Base-by-base conservation (phyloP, 257 asterid genomes). In the Forsythia suspensa region DNA sequence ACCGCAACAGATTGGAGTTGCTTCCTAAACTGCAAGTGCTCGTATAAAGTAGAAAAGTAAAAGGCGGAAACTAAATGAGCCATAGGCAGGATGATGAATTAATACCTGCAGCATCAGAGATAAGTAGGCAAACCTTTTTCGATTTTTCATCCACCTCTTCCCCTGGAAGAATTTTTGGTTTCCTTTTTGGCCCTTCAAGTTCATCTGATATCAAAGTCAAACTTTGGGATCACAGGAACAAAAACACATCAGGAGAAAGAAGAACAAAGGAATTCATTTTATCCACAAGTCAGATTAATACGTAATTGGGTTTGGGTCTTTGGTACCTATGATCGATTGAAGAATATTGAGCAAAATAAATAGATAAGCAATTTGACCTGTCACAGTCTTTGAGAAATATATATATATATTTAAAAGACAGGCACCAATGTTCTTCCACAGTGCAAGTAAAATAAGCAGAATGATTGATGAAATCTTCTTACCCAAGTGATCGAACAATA, bases 81-180 rank as follows among this genome's bases (percentile, higher is more conserved):
- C 39, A 2, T 18, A 20, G 48, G 74, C 42, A n/a, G 73, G 57
- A 15, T 41, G 75, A 37, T 44, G 39, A 71, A 68, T 73, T 15
- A 76, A 18, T 44, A 8, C 6, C 20, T 18, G 71, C 67, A 70
- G 39, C 24, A 66, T 3, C 39, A 76, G 38, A 39, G 38, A 65
- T 16, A 20, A 55, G 65, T 18, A 55, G 2, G 48, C 75, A 42
- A 37, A 90, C 97, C 92, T 85, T 82, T 77, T 89, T 89, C 21
- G 97, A 94, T 70, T 87, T 90, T 81, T 94, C 97, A 83, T 88
- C 85, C 46, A 91, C 79, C 82, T 80, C 95, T 70, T 87, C 82
- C 21, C 91, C 92, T 13, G 91, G 98, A 82, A 84, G 85, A 44
- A 92, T 77, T 85, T 81, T 94, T 67, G 97, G 97, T 78, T 86